phyloP scores from a whole-genome alignment of 768 basidiomycete species.

The Naganishia kalamii region DNA sequence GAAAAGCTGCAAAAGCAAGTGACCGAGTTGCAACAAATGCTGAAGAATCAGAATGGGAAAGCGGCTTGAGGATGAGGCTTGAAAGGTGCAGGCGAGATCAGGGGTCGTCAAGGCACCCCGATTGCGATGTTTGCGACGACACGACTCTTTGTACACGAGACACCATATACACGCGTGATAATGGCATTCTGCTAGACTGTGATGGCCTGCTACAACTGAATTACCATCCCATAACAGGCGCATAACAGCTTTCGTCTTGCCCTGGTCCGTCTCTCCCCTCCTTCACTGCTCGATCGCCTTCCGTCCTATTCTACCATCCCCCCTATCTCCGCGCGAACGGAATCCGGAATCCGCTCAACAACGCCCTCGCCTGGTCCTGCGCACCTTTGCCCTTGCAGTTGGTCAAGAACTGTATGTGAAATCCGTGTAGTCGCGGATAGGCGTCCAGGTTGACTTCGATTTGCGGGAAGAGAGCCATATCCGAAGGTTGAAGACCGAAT shows the following conservation, averaged over 20 bases:
- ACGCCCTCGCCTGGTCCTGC: slow-evolving; percentile 75
- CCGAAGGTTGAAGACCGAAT: slow-evolving; percentile 74
- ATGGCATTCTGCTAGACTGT: too few relatives aligned
- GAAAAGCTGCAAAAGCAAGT: slow-evolving; percentile 32
- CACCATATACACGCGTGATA: not conserved
- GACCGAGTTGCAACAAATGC: slow-evolving; percentile 32
- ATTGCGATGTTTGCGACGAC: too few relatives aligned
- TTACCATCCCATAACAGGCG: too few relatives aligned
- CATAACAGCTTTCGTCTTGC: too few relatives aligned
- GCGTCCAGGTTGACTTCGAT: slow-evolving; percentile 88
- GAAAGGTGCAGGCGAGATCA: not conserved
- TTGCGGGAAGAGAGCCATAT: slow-evolving; percentile 88
- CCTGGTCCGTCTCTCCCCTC: not conserved
- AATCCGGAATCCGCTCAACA: slow-evolving; percentile 85
- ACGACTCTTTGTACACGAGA: not conserved
- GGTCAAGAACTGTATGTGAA: slow-evolving; percentile 91
- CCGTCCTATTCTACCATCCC: not conserved
- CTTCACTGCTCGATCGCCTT: not conserved
- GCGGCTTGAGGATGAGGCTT: not conserved
- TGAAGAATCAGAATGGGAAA: slow-evolving; percentile 21
- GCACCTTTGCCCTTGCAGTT: slow-evolving; percentile 81
- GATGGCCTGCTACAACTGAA: too few relatives aligned
- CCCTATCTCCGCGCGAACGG: slow-evolving; percentile 59
- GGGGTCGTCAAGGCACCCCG: too few relatives aligned
- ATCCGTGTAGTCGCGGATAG: slow-evolving; percentile 77